Percentiles rank a stretch among this genome's conserved stretches.
Conservation (phyloP, 2,329 filamentous ascomycete genomes). For the Scedosporium boydii region DNA sequence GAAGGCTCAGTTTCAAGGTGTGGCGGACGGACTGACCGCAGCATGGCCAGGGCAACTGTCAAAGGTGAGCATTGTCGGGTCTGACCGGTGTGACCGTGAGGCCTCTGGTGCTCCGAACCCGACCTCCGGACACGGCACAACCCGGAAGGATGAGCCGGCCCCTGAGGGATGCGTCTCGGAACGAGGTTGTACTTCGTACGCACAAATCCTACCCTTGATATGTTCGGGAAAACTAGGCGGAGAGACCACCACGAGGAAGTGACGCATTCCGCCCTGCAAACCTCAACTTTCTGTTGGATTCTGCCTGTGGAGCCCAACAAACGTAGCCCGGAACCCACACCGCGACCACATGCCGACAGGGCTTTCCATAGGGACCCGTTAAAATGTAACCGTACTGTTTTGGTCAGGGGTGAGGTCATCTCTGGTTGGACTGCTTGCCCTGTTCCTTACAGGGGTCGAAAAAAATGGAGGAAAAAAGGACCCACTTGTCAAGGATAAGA, state of each 20-base stretch:
- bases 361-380: neutral
- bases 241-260: neutral
- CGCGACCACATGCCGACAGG: neutral
- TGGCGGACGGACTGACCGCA: neutral
- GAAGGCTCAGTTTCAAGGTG: neutral
- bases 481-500: neutral
- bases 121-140: neutral
- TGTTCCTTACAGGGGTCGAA: neutral
- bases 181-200: too few species aligned
- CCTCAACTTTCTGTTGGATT: neutral
- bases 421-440: neutral
- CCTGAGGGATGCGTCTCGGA: too few species aligned
- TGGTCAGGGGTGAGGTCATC: neutral
- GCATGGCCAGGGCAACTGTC: neutral
- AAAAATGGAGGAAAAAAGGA: neutral
- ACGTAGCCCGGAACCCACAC: neutral
- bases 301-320: neutral
- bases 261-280: neutral
- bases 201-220: too few species aligned
- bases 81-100: neutral
- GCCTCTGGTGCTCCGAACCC: neutral
- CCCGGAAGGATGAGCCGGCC: too few species aligned
- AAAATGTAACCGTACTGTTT: too few species aligned
- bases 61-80: neutral
- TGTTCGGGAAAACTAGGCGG: neutral